phyloP scores from a whole-genome alignment of 495 filamentous ascomycete species.

The Penicillium argentinense region DNA sequence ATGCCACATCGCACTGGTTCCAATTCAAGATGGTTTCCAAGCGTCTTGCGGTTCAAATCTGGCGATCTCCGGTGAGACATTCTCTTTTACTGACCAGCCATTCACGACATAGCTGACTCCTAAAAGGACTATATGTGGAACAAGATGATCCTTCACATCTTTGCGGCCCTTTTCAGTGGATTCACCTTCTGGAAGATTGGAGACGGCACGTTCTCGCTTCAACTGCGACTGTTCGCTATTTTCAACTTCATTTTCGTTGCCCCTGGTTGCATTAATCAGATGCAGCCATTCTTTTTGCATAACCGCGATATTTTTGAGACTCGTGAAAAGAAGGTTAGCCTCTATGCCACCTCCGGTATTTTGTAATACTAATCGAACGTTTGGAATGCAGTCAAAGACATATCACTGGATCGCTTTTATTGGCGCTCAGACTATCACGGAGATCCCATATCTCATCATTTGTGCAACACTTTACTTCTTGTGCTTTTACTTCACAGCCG shows the following conservation, averaged over 20 bases:
- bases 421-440: constrained; percentile 49
- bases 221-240: constrained; percentile 56
- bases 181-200: constrained; percentile 49
- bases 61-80: constrained; percentile 73
- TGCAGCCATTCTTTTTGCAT: constrained; percentile 83
- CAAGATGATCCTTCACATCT: constrained; percentile 43
- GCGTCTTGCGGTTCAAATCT: constrained; percentile 82
- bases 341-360: no score
- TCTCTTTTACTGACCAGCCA: constrained; percentile 49
- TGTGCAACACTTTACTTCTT: constrained; percentile 57
- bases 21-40: constrained; percentile 51
- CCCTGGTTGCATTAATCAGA: constrained; percentile 84
- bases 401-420: constrained; percentile 49
- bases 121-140: constrained; percentile 44
- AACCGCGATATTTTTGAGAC: constrained; percentile 71
- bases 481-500: constrained; percentile 60
- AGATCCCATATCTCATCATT: constrained; percentile 60
- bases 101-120: constrained; percentile 25
- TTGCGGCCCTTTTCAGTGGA: constrained; percentile 40
- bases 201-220: constrained; percentile 38
- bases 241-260: constrained; percentile 70
- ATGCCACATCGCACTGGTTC: constrained; percentile 38
- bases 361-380: constrained; percentile 56
- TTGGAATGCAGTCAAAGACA: constrained; percentile 67
- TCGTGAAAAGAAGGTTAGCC: constrained; percentile 63